Base-by-base conservation (phyloP, 441 rosid species). In the Daphne laureola region DNA sequence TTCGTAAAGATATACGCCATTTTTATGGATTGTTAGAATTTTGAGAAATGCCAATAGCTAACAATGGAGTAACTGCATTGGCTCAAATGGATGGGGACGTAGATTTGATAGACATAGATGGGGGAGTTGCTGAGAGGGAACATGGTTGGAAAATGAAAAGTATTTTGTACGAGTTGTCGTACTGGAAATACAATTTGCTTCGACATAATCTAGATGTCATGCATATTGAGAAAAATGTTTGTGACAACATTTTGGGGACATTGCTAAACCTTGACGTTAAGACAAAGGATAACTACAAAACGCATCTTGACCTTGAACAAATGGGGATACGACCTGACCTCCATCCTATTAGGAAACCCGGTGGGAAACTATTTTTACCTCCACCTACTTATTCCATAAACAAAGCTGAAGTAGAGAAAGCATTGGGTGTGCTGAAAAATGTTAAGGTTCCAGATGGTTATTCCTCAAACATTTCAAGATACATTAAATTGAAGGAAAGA, bases 211-310 rank as follows among this genome's bases (percentile, higher is more conserved):
- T 62, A 0, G 43, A 53, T 26, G 26, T 47, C 5, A 62, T 55
- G 62, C 47, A 63, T 21, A 53, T 61, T 17, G 51, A 51, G 51
- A 61, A 61, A 17, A 61, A 61, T 35, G 49, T 61, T 4, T 61
- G 44, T 17, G 51, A 61, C 18, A 61, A 17, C 17, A 3, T 52
- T 3, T 0, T 60, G 4, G 31, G 31, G 2, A 60, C 57, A 12
- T 16, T 60, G 16, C 9, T 60, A 12, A 21, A 51, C 27, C 8
- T 48, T 14, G 15, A 15, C 2, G 27, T 17, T 0, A 63, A 55
- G 45, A 42, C 38, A 6, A 55, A 55, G 17, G 51, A 49, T 9
- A 15, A 27, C 14, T 13, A 48, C 7, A 63, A 63, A n/a, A 21
- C 51, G 16, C 46, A 17, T 42, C 41, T 38, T 35, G 45, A 62